Base-by-base conservation (phyloP, 768 basidiomycete genomes). In the Lactifluus piperatus region DNA sequence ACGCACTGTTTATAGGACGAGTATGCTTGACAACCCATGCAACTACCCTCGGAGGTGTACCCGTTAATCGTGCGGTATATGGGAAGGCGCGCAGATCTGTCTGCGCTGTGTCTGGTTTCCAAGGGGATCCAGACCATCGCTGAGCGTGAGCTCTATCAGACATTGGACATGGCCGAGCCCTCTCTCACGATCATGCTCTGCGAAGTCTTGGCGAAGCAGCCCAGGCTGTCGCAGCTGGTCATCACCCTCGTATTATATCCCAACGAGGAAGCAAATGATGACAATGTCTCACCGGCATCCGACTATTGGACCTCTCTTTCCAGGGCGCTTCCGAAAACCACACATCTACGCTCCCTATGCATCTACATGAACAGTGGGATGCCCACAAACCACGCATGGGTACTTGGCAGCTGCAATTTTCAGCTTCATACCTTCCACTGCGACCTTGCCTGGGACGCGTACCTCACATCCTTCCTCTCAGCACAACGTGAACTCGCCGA, bases 381-480 rank as follows among this genome's bases (percentile, higher is more conserved):
- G 18, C 68, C 73, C 18, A 34, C 62, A 26, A 67, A 68, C 22
- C 66, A 68, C 13, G 70, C 76, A 1, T 76, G 76, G 76, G 70
- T 76, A 45, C 68, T 76, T 9, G 51, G 70, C 4, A 70, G 68
- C 2, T 77, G 76, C 58, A 68, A 71, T 0, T 86, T 86, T 64
- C 79, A 71, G 32, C 80, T 87, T n/a, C 76, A 71, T 34, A 75
- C 73, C 18, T 83, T 87, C 59, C 80, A 82, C 62, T 85, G 83
- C 66, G 85, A 86, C 67, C 74, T 87, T 44, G 75, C 78, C 60
- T 87, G 85, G 85, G 83, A 85, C 65, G 58, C 62, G 16, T 66
- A 77, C 60, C 80, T 87, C 32, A 72, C 80, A 44, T 67, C 72
- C 20, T 85, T 85, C 65, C 73, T 85, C 5, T 74, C 76, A 51